phyloP scores from a whole-genome alignment of 2,329 filamentous ascomycete genomes.

The Verticillium nonalfalfae region DNA sequence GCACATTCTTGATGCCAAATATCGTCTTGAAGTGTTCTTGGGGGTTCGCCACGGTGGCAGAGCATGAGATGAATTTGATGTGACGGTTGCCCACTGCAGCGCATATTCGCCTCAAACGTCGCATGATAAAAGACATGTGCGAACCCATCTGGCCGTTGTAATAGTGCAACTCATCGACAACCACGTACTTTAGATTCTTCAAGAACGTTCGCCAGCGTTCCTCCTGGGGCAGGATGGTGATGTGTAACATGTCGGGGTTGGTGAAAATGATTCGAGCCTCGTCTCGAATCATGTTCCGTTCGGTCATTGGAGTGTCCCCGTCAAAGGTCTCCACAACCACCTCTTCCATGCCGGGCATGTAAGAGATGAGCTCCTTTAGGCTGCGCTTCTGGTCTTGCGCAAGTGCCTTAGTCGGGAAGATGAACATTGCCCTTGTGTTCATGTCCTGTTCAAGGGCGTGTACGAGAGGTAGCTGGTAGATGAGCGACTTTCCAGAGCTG shows the following conservation, averaged over 20 bases:
- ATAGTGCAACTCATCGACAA: conserved; percentile 87
- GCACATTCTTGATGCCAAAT: conserved; percentile 81
- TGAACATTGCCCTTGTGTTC: conserved; percentile 84
- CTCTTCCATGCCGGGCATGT: conserved; percentile 70
- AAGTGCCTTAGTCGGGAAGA: conserved; percentile 94
- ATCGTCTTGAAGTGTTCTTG: conserved; percentile 86
- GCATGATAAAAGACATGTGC: conserved; percentile 92
- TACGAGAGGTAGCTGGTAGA: conserved; percentile 91
- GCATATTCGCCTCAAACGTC: conserved; percentile 78
- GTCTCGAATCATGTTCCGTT: conserved; percentile 75
- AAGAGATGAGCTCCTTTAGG: conserved; percentile 75
- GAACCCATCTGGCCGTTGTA: conserved; percentile 95
- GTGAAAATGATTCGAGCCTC: conserved; percentile 92
- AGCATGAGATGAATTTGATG: conserved; percentile 91
- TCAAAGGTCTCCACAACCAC: conserved; percentile 89
- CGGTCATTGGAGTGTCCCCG: conserved; percentile 81
- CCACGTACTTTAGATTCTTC: conserved; percentile 84
- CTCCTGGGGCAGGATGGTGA: conserved; percentile 90
- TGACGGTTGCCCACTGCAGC: conserved; percentile 80
- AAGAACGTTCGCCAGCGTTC: conserved; percentile 82
- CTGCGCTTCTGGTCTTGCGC: conserved; percentile 92
- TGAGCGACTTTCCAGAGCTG: conserved; percentile 94
- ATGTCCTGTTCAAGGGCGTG: conserved; percentile 75
- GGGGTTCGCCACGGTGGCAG: conserved; percentile 91
- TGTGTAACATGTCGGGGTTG: conserved; percentile 95